phyloP scores from a whole-genome alignment of 208 protist genomes.

The Trypanosoma mega region DNA sequence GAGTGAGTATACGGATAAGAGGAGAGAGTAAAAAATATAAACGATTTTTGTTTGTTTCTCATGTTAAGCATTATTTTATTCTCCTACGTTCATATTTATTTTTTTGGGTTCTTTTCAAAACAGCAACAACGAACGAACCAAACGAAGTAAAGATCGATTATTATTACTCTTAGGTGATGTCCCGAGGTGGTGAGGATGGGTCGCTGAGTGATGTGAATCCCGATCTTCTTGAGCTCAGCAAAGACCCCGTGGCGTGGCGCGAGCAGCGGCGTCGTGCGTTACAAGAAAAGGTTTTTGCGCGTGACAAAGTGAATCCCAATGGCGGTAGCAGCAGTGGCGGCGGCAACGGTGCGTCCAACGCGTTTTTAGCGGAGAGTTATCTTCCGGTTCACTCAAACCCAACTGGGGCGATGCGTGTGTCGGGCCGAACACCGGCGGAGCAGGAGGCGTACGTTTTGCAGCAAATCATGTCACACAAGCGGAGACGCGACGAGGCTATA shows the following conservation, averaged over 20 bases:
- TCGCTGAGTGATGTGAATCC: constrained; percentile 72
- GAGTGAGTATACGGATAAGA: no score
- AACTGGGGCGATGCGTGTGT: background rate
- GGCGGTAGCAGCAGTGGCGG: background rate
- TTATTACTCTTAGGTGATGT: constrained; percentile 21
- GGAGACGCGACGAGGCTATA: constrained; percentile 36
- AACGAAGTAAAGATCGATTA: background rate
- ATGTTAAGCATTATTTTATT: no score
- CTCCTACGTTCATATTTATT: constrained; percentile 4
- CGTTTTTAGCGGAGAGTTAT: background rate
- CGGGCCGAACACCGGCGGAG: constrained; percentile 3
- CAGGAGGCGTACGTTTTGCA: constrained; percentile 64
- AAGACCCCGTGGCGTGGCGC: constrained; percentile 64
- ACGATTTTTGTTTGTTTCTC: background rate
- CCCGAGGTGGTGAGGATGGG: constrained; percentile 43
- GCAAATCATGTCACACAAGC: constrained; percentile 64
- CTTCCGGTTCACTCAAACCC: background rate
- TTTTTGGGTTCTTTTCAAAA: constrained; percentile 6
- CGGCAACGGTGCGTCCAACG: background rate
- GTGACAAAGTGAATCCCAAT: background rate
- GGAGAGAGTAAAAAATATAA: no score
- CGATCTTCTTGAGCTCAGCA: constrained; percentile 57
- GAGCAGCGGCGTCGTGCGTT: constrained; percentile 76
- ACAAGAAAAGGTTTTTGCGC: constrained; percentile 70
- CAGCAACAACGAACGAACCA: background rate